These are phyloP conservation scores for Sporothrix protearum DNA, from an alignment of 2,329 filamentous ascomycete genomes.

Conservation along the genomic window DNA sequence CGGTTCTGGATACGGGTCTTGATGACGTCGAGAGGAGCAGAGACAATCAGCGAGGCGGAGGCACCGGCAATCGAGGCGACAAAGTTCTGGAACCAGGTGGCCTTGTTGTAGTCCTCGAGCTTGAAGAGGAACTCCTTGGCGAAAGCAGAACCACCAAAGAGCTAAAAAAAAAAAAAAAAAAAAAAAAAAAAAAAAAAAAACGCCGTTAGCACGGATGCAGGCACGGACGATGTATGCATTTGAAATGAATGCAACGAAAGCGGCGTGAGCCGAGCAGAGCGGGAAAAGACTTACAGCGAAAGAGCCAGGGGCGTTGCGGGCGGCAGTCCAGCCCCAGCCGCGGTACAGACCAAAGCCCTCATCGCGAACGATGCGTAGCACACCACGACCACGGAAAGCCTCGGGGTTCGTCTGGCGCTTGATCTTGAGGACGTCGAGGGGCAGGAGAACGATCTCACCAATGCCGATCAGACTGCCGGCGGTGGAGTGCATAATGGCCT, in stretches of 20 bases:
- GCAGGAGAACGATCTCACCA: slow-evolving; percentile 91
- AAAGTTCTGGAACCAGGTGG: slow-evolving; percentile 94
- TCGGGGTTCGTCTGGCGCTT: slow-evolving; percentile 99
- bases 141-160: slow-evolving; percentile 95
- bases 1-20: slow-evolving; percentile 98
- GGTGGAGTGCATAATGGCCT: slow-evolving; percentile 96
- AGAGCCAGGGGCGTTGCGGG: slow-evolving; percentile 91
- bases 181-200: background rate
- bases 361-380: slow-evolving; percentile 84
- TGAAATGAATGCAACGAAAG: background rate
- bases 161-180: slow-evolving; percentile 44
- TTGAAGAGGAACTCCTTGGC: slow-evolving; percentile 95
- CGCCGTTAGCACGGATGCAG: background rate
- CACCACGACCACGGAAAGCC: slow-evolving; percentile 88
- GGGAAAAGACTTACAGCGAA: slow-evolving; percentile 69
- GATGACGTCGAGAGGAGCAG: slow-evolving; percentile 94
- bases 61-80: slow-evolving; percentile 93
- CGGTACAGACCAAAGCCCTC: slow-evolving; percentile 95
- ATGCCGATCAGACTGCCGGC: slow-evolving; percentile 95
- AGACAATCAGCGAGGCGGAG: slow-evolving; percentile 90
- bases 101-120: slow-evolving; percentile 91
- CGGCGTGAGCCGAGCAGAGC: background rate
- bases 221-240: background rate
- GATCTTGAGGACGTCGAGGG: slow-evolving; percentile 97
- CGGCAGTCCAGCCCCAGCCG: slow-evolving; percentile 96